Conservation (phyloP, 768 basidiomycete genomes). For the Pisolithus albus region DNA sequence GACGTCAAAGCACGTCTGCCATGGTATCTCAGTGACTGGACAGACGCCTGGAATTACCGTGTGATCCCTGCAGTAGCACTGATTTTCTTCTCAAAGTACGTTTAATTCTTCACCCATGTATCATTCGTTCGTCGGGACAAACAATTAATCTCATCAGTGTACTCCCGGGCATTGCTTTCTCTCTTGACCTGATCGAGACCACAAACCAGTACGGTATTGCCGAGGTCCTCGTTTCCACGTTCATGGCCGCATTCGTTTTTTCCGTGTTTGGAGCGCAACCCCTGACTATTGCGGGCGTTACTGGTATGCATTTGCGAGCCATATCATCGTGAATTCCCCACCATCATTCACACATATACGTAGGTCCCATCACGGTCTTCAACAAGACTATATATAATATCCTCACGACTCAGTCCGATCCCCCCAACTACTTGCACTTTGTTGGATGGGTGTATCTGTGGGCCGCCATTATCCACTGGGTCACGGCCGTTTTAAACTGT, state of each 20-base stretch:
- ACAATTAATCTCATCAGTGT: constrained; percentile 39
- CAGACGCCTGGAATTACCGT: constrained; percentile 86
- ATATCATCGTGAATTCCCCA: neutral
- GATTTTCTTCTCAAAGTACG: constrained; percentile 81
- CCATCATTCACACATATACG: constrained; percentile 1
- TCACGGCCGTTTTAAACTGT: constrained; percentile 77
- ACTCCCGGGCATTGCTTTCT: constrained; percentile 89
- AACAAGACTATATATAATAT: constrained; percentile 88
- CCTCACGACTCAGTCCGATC: constrained; percentile 44
- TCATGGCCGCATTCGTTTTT: constrained; percentile 86
- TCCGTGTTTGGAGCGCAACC: constrained; percentile 87
- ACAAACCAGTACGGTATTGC: constrained; percentile 85
- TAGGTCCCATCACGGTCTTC: constrained; percentile 87
- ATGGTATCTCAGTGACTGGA: constrained; percentile 85
- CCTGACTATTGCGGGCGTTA: constrained; percentile 86
- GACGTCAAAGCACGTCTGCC: constrained; percentile 70
- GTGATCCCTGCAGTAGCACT: constrained; percentile 82
- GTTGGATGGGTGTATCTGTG: constrained; percentile 91
- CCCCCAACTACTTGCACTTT: constrained; percentile 77
- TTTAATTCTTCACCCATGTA: constrained; percentile 4
- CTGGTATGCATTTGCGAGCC: constrained; percentile 39
- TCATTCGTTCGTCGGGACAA: neutral
- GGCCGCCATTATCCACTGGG: constrained; percentile 82
- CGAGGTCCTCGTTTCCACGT: constrained; percentile 76
- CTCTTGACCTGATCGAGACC: constrained; percentile 86